Conservation (phyloP, 2,329 filamentous ascomycete genomes). For the Mycocentrospora acerina region DNA sequence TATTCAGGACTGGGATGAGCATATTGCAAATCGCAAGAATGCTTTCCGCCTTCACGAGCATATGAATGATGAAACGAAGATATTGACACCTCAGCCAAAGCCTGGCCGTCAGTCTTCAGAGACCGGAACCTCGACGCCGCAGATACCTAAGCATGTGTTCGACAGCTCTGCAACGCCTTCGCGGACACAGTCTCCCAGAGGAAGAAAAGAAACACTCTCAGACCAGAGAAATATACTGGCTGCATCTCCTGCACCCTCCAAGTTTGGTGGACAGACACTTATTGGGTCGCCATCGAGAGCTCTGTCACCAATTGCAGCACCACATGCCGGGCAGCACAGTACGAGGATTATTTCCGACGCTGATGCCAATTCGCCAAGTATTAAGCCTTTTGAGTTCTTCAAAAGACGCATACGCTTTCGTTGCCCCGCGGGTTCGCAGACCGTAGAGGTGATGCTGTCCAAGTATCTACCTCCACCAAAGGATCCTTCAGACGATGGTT, state of each 20-base stretch:
- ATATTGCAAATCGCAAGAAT: conserved; percentile 51
- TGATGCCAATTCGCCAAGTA: conserved; percentile 32
- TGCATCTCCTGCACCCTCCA: conserved; percentile 29
- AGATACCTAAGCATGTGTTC: conserved; percentile 39
- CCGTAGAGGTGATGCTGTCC: conserved; percentile 36
- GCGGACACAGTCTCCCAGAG: conserved; percentile 38
- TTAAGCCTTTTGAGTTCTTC: conserved; percentile 35
- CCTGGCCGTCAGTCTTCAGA: conserved; percentile 29
- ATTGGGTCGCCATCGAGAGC: conserved; percentile 31
- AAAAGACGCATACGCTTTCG: conserved; percentile 41
- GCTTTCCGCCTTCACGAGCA: conserved; percentile 52
- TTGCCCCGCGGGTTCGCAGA: conserved; percentile 19
- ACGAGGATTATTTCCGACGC: conserved; percentile 39
- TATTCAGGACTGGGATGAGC: conserved; percentile 50
- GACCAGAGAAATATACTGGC: conserved; percentile 22
- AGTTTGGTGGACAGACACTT: conserved; percentile 28
- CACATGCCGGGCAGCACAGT: conserved; percentile 29
- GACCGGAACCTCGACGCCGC: conserved; percentile 37
- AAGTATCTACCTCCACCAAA: conserved; percentile 40
- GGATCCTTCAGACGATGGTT: conserved; percentile 20
- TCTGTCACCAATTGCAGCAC: conserved; percentile 31
- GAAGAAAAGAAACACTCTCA: conserved; percentile 36
- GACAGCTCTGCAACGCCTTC: conserved; percentile 34
- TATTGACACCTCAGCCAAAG: conserved; percentile 30
- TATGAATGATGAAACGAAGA: conserved; percentile 43